Evolutionary conservation across 2,329 filamentous ascomycete species (phyloP).

Genomic region (Aphanocladium album): DNA sequence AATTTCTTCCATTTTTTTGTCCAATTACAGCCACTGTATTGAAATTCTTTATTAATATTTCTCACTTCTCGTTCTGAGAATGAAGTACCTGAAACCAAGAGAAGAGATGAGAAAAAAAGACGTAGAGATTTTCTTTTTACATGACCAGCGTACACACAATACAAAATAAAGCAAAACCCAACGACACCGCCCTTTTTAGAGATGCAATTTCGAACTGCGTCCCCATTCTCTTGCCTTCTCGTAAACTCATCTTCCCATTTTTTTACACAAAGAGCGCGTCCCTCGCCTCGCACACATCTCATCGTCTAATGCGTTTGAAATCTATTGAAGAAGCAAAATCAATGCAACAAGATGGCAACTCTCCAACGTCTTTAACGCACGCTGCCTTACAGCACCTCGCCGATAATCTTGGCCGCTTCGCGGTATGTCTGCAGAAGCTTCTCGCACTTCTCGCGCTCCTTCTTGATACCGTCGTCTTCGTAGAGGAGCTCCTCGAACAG

Average conservation of each 20-base stretch:
- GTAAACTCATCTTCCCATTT: neutral
- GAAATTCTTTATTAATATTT: neutral
- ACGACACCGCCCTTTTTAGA: neutral
- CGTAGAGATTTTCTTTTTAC: conserved; percentile 14
- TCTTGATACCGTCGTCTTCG: conserved; percentile 96
- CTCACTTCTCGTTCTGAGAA: neutral
- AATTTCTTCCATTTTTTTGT: neutral
- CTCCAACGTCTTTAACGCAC: neutral
- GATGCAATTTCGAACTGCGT: no score
- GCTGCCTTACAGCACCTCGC: conserved; percentile 71
- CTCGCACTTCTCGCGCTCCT: conserved; percentile 97
- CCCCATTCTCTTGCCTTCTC: neutral
- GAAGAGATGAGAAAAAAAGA: neutral
- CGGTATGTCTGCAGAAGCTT: conserved; percentile 92
- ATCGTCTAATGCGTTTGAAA: neutral
- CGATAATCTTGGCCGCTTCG: conserved; percentile 96
- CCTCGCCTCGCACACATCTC: neutral
- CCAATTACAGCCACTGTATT: neutral
- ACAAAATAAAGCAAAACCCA: conserved; percentile 2
- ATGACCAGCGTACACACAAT: conserved; percentile 15
- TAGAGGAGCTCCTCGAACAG: conserved; percentile 91
- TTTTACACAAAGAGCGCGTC: neutral
- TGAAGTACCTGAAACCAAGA: neutral
- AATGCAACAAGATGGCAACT: neutral
- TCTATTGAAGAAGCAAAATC: neutral